These are phyloP conservation scores for Arthrinium phaeospermum DNA, from an alignment of 2,329 filamentous ascomycete genomes.

Conservation along the genomic window DNA sequence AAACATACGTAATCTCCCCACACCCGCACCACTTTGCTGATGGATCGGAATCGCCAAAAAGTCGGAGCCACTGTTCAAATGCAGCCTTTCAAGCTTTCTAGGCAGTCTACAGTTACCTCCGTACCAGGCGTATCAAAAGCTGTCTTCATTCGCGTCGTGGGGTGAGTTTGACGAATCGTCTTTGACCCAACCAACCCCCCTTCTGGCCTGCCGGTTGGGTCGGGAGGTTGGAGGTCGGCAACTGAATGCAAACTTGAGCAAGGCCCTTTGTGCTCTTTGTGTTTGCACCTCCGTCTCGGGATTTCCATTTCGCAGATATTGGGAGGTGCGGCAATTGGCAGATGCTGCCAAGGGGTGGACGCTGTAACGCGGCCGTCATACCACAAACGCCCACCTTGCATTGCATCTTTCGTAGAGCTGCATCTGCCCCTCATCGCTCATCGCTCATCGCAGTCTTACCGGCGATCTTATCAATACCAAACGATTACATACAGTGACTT, in stretches of 20 bases:
- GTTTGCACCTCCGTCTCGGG: not conserved
- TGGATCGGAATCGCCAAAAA: conserved; percentile 14
- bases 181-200: not conserved
- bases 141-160: not conserved
- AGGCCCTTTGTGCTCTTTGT: not conserved
- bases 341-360: not conserved
- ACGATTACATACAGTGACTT: not conserved
- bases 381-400: not conserved
- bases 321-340: conserved; percentile 9
- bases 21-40: conserved; percentile 7
- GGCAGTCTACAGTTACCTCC: not conserved
- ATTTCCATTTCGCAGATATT: not conserved
- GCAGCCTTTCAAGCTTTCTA: conserved; percentile 8
- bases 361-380: not conserved
- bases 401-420: not conserved
- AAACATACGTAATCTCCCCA: conserved; percentile 16
- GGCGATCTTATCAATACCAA: not conserved
- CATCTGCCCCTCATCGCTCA: not conserved
- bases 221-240: not conserved
- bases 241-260: not conserved
- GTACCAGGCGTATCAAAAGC: not conserved
- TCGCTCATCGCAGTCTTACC: not conserved
- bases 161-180: not conserved
- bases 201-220: not conserved
- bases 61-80: not conserved